Conservation (phyloP, 441 rosid species). For the Erodium trifolium region DNA sequence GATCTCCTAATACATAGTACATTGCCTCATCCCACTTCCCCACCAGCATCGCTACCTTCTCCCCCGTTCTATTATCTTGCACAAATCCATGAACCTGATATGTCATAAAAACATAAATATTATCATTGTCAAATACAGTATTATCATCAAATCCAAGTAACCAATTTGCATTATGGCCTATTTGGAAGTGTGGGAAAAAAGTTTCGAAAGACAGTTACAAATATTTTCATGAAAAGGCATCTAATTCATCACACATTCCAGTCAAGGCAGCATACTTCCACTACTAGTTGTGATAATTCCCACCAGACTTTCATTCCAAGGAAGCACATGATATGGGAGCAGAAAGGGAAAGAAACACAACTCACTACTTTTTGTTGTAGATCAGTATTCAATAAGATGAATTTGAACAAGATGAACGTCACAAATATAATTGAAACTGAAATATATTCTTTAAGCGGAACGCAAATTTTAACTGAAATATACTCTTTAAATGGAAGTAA, state of each 20-base stretch:
- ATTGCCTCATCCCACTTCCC: slow-evolving; percentile 94
- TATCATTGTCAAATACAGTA: not conserved
- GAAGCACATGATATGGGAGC: not conserved
- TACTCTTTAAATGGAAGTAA: too few species aligned
- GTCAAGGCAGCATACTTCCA: not conserved
- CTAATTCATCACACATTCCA: not conserved
- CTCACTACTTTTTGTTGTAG: not conserved
- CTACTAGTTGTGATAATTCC: not conserved
- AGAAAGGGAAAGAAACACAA: not conserved
- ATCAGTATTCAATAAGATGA: not conserved
- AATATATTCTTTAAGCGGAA: not conserved
- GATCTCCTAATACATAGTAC: slow-evolving; percentile 54
- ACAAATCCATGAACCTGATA: slow-evolving; percentile 73
- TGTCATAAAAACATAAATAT: not conserved
- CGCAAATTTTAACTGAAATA: not conserved
- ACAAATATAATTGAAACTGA: not conserved
- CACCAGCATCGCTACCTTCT: slow-evolving; percentile 54
- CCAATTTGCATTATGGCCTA: not conserved
- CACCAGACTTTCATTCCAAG: not conserved
- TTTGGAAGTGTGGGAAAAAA: not conserved
- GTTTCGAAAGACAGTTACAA: not conserved
- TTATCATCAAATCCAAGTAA: not conserved
- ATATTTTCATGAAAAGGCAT: not conserved
- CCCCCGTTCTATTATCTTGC: slow-evolving; percentile 47
- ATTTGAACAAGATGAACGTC: not conserved